phyloP scores from a whole-genome alignment of 208 protist species.

The Trypanosoma cruzi region DNA sequence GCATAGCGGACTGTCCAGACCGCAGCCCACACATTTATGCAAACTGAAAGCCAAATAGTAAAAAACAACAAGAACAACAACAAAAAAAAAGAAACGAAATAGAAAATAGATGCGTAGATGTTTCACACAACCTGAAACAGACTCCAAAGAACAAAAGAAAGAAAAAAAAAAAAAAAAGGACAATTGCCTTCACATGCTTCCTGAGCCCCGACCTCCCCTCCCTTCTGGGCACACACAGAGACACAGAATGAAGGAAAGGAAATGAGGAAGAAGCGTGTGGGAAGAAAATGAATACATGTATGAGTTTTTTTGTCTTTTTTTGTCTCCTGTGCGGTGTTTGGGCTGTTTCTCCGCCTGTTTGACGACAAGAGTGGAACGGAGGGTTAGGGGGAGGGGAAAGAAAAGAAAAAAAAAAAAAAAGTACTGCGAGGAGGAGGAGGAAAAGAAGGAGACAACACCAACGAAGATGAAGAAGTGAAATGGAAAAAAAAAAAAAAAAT shows the following conservation, averaged over 20 bases:
- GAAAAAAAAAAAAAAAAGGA: slow-evolving; percentile 5
- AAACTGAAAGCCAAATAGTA: neutral
- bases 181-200: neutral
- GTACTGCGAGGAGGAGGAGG: neutral
- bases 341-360: neutral
- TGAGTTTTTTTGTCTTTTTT: neutral
- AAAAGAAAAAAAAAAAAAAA: neutral
- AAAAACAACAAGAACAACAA: neutral
- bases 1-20: neutral
- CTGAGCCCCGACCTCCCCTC: neutral
- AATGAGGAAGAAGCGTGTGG: neutral
- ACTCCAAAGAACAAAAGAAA: neutral
- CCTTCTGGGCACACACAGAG: neutral
- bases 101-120: slow-evolving; percentile 15
- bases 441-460: no score
- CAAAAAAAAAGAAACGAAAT: neutral
- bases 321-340: no score
- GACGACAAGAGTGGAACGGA: neutral
- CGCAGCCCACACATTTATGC: neutral
- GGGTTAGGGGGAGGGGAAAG: neutral
- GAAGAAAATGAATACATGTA: neutral
- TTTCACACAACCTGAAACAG: neutral
- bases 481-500: no score
- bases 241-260: neutral
- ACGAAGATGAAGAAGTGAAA: no score